Evolutionary conservation across 2,329 filamentous ascomycete genomes (phyloP).

Genomic region (Apiospora malaysiana): DNA sequence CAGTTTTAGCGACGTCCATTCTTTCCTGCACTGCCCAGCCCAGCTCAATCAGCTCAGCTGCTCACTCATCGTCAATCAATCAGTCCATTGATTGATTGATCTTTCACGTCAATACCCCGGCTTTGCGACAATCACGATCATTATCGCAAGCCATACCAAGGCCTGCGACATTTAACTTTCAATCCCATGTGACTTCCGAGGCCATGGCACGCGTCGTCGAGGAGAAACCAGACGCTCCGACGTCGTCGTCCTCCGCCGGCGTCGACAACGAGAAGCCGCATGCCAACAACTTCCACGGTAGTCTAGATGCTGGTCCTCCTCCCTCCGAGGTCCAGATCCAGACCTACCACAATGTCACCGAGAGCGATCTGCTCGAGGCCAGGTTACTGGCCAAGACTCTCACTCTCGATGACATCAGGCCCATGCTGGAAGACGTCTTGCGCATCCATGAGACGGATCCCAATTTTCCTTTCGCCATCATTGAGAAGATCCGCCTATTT

Average conservation of each 20-base stretch:
- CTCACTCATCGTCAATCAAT: conserved; percentile 16
- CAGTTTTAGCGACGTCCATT: conserved; percentile 18
- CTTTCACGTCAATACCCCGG: background rate
- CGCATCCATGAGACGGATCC: conserved; percentile 51
- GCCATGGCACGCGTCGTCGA: conserved; percentile 15
- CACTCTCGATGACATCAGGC: conserved; percentile 32
- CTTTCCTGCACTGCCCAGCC: background rate
- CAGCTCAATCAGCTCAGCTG: background rate
- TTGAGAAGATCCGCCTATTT: conserved; percentile 49
- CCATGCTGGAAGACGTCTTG: conserved; percentile 46
- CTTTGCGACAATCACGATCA: background rate
- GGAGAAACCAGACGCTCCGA: conserved; percentile 5
- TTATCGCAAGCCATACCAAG: conserved; percentile 9
- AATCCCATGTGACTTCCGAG: conserved; percentile 1
- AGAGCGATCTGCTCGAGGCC: conserved; percentile 33
- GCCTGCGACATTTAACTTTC: background rate
- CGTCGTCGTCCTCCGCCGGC: conserved; percentile 8
- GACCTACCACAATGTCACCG: conserved; percentile 34
- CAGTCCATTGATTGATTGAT: background rate
- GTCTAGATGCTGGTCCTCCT: background rate
- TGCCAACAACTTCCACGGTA: background rate
- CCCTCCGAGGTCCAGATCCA: conserved; percentile 6
- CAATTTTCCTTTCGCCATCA: conserved; percentile 51
- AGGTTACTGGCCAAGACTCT: conserved; percentile 31
- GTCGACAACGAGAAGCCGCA: conserved; percentile 17